Percentiles rank a stretch among this genome's conserved stretches.
phyloP scores from a whole-genome alignment of 2,329 filamentous ascomycete species.

The Phialophora expanda region DNA sequence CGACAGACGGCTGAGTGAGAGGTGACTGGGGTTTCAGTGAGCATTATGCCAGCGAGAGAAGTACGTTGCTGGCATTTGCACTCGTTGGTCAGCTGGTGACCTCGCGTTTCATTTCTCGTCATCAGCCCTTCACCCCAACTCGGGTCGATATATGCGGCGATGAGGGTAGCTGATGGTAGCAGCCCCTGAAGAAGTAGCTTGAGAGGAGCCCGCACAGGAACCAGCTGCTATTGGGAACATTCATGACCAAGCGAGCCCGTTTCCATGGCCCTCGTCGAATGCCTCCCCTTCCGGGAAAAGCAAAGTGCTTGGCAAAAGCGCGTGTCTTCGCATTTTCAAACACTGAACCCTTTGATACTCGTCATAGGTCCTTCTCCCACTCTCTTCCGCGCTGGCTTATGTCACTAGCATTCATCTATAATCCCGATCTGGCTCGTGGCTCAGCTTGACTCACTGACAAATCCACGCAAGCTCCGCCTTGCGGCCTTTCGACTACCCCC shows the following conservation, averaged over 20 bases:
- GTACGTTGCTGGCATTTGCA: background rate
- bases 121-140: background rate
- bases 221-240: too few species aligned
- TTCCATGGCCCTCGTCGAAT: background rate
- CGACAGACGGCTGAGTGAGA: background rate
- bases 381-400: too few species aligned
- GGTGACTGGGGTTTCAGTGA: background rate
- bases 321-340: background rate
- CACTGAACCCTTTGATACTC: background rate
- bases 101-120: background rate
- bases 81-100: too few species aligned
- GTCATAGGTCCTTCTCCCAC: too few species aligned
- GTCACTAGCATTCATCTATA: constrained; percentile 1
- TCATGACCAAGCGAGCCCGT: too few species aligned
- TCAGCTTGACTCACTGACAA: background rate
- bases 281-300: background rate
- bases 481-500: background rate
- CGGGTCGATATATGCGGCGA: background rate
- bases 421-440: background rate
- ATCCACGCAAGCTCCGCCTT: background rate
- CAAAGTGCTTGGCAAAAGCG: background rate
- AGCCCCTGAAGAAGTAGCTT: too few species aligned
- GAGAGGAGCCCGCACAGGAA: too few species aligned
- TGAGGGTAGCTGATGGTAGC: too few species aligned
- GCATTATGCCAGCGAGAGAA: background rate